These are phyloP conservation scores for Xylaria bambusicola DNA, from an alignment of 495 filamentous ascomycete genomes.

Conservation along the genomic window DNA sequence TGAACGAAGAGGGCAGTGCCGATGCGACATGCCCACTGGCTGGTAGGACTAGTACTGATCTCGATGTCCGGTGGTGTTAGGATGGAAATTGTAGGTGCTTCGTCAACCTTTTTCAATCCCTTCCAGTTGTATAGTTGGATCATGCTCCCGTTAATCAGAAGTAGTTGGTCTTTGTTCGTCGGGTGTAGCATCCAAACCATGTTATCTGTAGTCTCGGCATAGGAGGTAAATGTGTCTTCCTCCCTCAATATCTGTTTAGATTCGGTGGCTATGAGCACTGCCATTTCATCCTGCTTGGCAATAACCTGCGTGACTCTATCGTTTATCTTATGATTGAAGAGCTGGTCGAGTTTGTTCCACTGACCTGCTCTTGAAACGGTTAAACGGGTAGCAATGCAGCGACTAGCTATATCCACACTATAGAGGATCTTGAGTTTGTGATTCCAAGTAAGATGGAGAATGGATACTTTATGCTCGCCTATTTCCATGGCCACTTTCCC, in stretches of 20 bases:
- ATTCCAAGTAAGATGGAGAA: conserved; percentile 29
- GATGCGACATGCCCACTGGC: background rate
- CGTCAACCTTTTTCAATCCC: background rate
- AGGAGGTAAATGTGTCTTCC: background rate
- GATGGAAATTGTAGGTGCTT: background rate
- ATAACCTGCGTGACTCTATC: background rate
- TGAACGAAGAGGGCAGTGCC: background rate
- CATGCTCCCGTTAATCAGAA: background rate
- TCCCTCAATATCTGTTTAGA: background rate
- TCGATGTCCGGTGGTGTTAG: background rate
- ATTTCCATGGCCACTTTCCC: conserved; percentile 20
- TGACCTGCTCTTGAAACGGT: background rate
- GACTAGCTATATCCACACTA: conserved; percentile 21
- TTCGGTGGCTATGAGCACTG: background rate
- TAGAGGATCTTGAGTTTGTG: conserved; percentile 22
- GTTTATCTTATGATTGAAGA: background rate
- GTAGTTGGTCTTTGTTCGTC: background rate
- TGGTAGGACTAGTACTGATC: background rate
- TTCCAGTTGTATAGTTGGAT: background rate
- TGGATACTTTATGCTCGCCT: conserved; percentile 20
- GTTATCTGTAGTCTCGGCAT: background rate
- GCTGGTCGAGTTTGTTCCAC: background rate
- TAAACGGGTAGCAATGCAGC: conserved; percentile 25
- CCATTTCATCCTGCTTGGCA: background rate
- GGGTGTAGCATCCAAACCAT: conserved; percentile 1